Evolutionary conservation across 2,329 filamentous ascomycete genomes (phyloP).

Genomic region (Trichoderma atroviride): DNA sequence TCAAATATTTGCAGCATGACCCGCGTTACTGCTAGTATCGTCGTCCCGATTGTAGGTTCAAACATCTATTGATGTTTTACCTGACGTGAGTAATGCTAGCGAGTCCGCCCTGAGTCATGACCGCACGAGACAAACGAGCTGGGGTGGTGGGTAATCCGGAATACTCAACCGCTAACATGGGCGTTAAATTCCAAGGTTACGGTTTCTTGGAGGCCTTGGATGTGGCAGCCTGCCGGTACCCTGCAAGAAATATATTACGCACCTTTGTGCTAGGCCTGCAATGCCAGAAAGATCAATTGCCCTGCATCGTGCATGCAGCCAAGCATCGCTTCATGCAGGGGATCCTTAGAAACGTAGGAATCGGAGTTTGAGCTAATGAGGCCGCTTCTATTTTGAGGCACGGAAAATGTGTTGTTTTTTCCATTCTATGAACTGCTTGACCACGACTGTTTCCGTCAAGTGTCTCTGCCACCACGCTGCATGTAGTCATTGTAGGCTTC

Average conservation of each 20-base stretch:
- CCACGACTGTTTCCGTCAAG: not conserved
- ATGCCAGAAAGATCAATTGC: not conserved
- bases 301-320: not conserved
- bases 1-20: not conserved
- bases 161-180: not conserved
- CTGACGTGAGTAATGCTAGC: not conserved
- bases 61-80: not conserved
- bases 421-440: not conserved
- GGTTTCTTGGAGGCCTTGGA: not conserved
- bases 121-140: not conserved
- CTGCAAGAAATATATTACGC: not conserved
- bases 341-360: not conserved
- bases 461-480: not conserved
- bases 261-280: not conserved
- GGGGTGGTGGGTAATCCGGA: slow-evolving; percentile 10
- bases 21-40: not conserved
- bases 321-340: not conserved
- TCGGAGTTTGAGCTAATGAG: not conserved
- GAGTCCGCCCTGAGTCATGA: not conserved
- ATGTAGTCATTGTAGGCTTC: not conserved
- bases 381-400: not conserved
- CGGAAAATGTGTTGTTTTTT: not conserved
- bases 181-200: not conserved
- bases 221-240: not conserved
- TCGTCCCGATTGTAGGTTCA: not conserved